Conservation (phyloP, 306 rosid genomes). For the Sphenostylis stenocarpa region DNA sequence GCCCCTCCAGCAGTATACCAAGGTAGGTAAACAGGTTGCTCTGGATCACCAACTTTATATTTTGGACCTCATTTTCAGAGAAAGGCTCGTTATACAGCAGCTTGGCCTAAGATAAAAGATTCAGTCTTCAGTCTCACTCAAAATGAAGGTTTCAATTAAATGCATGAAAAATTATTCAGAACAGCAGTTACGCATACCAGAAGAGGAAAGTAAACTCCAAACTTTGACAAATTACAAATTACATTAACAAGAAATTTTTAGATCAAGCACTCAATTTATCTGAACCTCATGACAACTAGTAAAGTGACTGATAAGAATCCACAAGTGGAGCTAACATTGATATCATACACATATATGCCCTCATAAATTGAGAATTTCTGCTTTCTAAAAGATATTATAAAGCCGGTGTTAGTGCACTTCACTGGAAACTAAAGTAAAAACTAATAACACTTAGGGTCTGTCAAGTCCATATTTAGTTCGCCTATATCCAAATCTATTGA, state of each 20-base stretch:
- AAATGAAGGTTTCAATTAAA: constrained; percentile 15
- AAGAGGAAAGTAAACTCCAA: constrained; percentile 17
- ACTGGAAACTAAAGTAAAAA: neutral
- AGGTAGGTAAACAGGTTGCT: constrained; percentile 66
- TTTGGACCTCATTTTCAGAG: constrained; percentile 68
- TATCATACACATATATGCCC: neutral
- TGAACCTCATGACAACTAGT: neutral
- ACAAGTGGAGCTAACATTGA: constrained; percentile 3
- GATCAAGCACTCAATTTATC: constrained; percentile 13
- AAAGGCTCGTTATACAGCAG: constrained; percentile 61
- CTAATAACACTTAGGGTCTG: neutral
- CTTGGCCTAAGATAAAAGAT: constrained; percentile 62
- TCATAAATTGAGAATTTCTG: constrained; percentile 1
- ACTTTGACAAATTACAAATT: neutral
- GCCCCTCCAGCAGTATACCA: constrained; percentile 66
- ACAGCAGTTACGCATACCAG: neutral
- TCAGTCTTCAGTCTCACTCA: constrained; percentile 24
- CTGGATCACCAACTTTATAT: constrained; percentile 69
- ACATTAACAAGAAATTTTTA: neutral
- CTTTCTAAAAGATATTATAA: neutral
- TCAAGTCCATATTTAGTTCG: neutral
- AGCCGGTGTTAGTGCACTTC: neutral
- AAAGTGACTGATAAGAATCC: neutral
- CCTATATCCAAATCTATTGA: neutral
- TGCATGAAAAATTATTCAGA: neutral